A percentile compares a stretch with the other conserved stretches of the same genome.
Conservation (phyloP, 2,329 filamentous ascomycete genomes). For the Colletotrichum filicis region DNA sequence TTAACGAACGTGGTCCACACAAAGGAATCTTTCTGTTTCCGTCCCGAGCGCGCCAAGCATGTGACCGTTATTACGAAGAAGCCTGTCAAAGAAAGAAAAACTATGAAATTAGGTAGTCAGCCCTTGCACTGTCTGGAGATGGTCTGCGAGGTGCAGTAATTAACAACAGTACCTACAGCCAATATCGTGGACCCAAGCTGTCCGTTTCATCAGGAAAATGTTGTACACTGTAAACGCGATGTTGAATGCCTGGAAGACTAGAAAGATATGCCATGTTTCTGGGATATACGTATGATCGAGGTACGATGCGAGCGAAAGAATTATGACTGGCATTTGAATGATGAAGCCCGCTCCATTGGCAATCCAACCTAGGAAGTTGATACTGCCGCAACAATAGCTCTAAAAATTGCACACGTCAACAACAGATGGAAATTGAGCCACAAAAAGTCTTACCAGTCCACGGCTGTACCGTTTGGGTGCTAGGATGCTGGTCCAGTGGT, state of each 20-base stretch:
- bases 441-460: neutral
- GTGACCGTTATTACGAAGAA: slow-evolving; percentile 46
- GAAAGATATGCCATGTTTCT: slow-evolving; percentile 25
- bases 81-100: slow-evolving; percentile 9
- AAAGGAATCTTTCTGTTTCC: slow-evolving; percentile 28
- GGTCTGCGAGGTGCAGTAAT: neutral
- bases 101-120: neutral
- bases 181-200: slow-evolving; percentile 17
- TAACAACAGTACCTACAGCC: slow-evolving; percentile 2
- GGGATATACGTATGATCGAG: slow-evolving; percentile 14
- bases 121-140: neutral
- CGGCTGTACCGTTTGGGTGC: slow-evolving; percentile 36
- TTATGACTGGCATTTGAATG: slow-evolving; percentile 26
- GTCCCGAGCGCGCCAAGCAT: slow-evolving; percentile 39
- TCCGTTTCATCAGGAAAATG: slow-evolving; percentile 17
- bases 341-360: slow-evolving; percentile 29
- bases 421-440: neutral
- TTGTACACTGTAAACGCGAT: slow-evolving; percentile 17
- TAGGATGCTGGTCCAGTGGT: slow-evolving; percentile 48
- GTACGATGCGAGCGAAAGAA: slow-evolving; percentile 15
- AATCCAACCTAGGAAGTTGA: slow-evolving; percentile 26
- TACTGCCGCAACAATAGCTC: slow-evolving; percentile 28
- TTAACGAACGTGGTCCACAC: slow-evolving; percentile 46
- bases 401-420: neutral
- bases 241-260: slow-evolving; percentile 18